Percentiles rank a stretch among this genome's conserved stretches.
Conservation (phyloP, 768 basidiomycete genomes). For the Mrakia blollopis region DNA sequence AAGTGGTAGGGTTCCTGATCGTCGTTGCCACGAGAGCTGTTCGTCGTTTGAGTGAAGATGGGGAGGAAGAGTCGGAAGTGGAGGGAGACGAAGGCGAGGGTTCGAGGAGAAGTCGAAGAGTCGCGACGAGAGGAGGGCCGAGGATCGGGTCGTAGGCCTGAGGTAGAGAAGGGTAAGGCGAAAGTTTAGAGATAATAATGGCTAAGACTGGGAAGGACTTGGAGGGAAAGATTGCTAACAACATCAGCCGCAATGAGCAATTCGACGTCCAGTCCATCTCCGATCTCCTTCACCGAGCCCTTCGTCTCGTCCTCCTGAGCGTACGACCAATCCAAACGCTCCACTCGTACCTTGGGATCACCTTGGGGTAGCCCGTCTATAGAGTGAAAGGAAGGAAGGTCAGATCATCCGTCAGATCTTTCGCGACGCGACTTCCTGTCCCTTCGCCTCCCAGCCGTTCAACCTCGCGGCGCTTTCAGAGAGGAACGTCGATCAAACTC, state of each 20-base stretch:
- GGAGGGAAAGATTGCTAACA: constrained; percentile 12
- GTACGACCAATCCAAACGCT: constrained; percentile 27
- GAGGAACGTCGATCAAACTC: not conserved
- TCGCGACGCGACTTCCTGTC: too few relatives aligned
- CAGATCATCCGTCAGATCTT: too few relatives aligned
- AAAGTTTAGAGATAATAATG: too few relatives aligned
- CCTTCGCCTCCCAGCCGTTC: too few relatives aligned
- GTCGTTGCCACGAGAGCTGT: constrained; percentile 23
- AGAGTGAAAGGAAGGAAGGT: too few relatives aligned
- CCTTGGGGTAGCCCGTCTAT: not conserved
- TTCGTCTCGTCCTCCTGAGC: not conserved
- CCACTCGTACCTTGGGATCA: not conserved
- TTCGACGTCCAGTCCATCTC: not conserved
- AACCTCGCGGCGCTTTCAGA: too few relatives aligned
- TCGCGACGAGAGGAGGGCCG: constrained; percentile 18
- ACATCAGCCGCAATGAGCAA: constrained; percentile 31
- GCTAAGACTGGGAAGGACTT: too few relatives aligned
- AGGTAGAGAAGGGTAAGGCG: not conserved
- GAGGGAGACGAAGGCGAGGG: not conserved
- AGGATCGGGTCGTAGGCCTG: constrained; percentile 24
- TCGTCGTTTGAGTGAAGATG: not conserved
- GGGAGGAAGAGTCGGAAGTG: too few relatives aligned
- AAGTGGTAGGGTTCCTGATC: constrained; percentile 23
- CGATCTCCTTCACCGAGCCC: not conserved
- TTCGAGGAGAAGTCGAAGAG: constrained; percentile 14